Conservation (phyloP, 2,329 filamentous ascomycete species). For the Orbilia brochopaga region DNA sequence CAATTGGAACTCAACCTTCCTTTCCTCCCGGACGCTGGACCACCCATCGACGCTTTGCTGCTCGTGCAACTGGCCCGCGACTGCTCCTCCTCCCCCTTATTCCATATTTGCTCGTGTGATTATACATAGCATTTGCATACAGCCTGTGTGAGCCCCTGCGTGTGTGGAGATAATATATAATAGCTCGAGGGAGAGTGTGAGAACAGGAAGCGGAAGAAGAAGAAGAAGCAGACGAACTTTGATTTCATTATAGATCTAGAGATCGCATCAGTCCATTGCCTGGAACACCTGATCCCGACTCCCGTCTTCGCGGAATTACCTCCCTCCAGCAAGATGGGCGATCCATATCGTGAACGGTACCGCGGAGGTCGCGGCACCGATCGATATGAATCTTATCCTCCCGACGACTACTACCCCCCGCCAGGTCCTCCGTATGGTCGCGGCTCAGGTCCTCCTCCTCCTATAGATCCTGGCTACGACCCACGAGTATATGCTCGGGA, state of each 20-base stretch:
- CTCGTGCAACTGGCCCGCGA: neutral
- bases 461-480: conserved; percentile 22
- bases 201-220: neutral
- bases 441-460: neutral
- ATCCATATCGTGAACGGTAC: conserved; percentile 30
- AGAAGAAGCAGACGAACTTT: neutral
- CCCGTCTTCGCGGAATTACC: conserved; percentile 1
- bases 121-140: conserved; percentile 18
- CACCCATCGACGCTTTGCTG: conserved; percentile 18
- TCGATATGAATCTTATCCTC: conserved; percentile 23
- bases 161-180: neutral
- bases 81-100: conserved; percentile 1
- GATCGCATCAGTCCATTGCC: neutral
- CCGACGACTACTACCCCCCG: conserved; percentile 23
- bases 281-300: neutral
- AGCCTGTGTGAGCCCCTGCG: conserved; percentile 19
- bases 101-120: conserved; percentile 19
- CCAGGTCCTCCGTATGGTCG: conserved; percentile 6
- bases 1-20: conserved; percentile 29
- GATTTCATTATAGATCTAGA: neutral
- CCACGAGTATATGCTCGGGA: conserved; percentile 9
- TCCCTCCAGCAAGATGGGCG: conserved; percentile 33
- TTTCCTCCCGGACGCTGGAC: conserved; percentile 10
- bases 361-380: neutral
- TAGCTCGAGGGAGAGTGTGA: no score